These are phyloP conservation scores for Jacaranda mimosifolia DNA, from an alignment of 257 asterid genomes.

Conservation along the genomic window DNA sequence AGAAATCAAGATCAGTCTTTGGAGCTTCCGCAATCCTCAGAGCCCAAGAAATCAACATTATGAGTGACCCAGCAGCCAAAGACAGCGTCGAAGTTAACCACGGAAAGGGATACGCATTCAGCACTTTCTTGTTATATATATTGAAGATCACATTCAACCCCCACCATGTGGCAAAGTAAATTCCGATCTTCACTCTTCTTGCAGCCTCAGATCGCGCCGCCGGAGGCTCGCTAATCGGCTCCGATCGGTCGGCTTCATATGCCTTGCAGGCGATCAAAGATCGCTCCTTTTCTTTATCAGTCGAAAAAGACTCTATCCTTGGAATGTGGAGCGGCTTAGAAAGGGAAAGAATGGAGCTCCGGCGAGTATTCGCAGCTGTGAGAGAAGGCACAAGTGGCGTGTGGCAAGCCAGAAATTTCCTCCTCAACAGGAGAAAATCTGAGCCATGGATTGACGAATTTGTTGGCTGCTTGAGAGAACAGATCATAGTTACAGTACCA, in stretches of 20 bases:
- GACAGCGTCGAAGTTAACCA: conserved; percentile 97
- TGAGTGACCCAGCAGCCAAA: conserved; percentile 87
- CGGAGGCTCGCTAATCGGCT: conserved; percentile 50
- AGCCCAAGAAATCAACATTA: conserved; percentile 91
- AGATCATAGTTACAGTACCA: conserved; percentile 61
- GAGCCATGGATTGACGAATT: conserved; percentile 43
- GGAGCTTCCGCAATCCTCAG: conserved; percentile 85
- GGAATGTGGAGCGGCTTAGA: conserved; percentile 66
- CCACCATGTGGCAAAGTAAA: conserved; percentile 97
- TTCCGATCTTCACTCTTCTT: conserved; percentile 80
- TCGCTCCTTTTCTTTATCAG: conserved; percentile 28
- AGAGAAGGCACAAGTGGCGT: conserved; percentile 46
- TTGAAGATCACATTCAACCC: conserved; percentile 87
- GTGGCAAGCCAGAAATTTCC: conserved; percentile 23
- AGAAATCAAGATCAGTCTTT: conserved; percentile 93
- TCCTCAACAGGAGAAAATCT: conserved; percentile 49
- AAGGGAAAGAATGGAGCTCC: conserved; percentile 40
- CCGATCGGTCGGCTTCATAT: conserved; percentile 77
- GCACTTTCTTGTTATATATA: conserved; percentile 89
- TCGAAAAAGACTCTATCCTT: conserved; percentile 35
- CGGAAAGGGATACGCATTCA: conserved; percentile 89
- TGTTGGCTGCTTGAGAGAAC: conserved; percentile 63
- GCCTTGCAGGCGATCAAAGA: conserved; percentile 65
- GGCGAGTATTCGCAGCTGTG: conserved; percentile 34
- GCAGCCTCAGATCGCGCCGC: conserved; percentile 64